Base-by-base conservation (phyloP, 73 alveolate species). In the Paramecium tetraurelia region DNA sequence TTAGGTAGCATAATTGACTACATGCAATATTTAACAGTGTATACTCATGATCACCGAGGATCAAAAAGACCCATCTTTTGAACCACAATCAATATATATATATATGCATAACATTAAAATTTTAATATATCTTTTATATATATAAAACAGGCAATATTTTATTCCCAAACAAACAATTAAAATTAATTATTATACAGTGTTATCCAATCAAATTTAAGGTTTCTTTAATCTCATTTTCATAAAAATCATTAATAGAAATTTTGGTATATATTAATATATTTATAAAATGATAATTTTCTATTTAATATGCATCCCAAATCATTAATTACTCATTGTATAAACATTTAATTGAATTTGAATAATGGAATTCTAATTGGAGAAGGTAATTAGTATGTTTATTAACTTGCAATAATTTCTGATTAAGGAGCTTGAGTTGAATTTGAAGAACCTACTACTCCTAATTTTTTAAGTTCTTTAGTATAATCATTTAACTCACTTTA, bases 21-120 rank as follows among this genome's bases (percentile, higher is more conserved):
- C 59, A 72, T 72, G 86, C 18, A 72, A 72, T 72, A 72, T 38
- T 72, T 72, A 40, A 72, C 59, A 72, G 86, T 72, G 16, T 72
- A 72, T 72, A 72, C 86, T 36, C 5, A 33, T 21, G 86, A 72
- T 38, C 40, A 72, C 46, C 40, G 86, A 72, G 46, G 46, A 4
- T 63, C 84, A 27, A 63, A 33, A 63, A 63, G 84, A 63, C 84
- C 84, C 14, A 63, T 63, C 84, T 63, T 63, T 63, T 63, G 84
- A 63, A 53, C 18, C 35, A 18, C 16, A 53, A 53, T 53, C 68
- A 53, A 53, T 53, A 53, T 53, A 53, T 53, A 53, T 63, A 31
- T 63, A 63, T 33, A 63, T 63, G 41, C 84, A 63, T 31, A 20
- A 63, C 46, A 63, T 63, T 63, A 63, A 63, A 63, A 63, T 63